A percentile compares a stretch with the other conserved stretches of the same genome.
Conservation (phyloP, 2,329 filamentous ascomycete genomes). For the Alternaria brassicae region DNA sequence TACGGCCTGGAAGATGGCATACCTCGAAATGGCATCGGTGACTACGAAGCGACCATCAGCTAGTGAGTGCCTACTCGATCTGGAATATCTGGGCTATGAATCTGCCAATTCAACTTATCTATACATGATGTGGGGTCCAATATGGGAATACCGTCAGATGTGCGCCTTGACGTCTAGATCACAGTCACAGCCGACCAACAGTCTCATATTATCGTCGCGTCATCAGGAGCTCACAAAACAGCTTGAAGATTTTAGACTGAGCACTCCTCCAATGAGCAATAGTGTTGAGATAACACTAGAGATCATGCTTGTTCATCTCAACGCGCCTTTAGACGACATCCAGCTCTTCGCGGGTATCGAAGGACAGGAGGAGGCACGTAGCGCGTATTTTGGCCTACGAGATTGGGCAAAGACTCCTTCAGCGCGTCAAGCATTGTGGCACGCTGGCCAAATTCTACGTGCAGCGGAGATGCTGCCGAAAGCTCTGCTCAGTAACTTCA, state of each 20-base stretch:
- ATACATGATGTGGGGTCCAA: conserved; percentile 69
- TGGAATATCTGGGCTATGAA: conserved; percentile 32
- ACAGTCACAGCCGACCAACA: conserved; percentile 29
- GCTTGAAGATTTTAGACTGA: conserved; percentile 60
- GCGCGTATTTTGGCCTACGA: conserved; percentile 64
- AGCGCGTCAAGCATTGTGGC: conserved; percentile 68
- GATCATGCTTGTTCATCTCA: conserved; percentile 68
- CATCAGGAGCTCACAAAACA: conserved; percentile 66
- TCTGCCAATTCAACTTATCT: conserved; percentile 65
- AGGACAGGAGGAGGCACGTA: conserved; percentile 69
- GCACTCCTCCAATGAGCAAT: conserved; percentile 51
- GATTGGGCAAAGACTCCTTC: conserved; percentile 65
- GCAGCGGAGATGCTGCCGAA: conserved; percentile 63
- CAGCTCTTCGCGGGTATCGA: conserved; percentile 73
- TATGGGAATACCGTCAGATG: conserved; percentile 71
- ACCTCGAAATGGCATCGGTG: conserved; percentile 52
- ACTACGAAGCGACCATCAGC: conserved; percentile 34
- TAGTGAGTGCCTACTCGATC: conserved; percentile 39
- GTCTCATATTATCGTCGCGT: conserved; percentile 49
- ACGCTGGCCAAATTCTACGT: conserved; percentile 71
- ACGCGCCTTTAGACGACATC: conserved; percentile 69
- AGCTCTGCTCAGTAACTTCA: conserved; percentile 68
- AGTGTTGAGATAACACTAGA: conserved; percentile 49
- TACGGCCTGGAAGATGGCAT: conserved; percentile 68
- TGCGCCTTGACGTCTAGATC: conserved; percentile 61